These are phyloP conservation scores for Betula pendula DNA, from an alignment of 306 rosid species.

Conservation along the genomic window DNA sequence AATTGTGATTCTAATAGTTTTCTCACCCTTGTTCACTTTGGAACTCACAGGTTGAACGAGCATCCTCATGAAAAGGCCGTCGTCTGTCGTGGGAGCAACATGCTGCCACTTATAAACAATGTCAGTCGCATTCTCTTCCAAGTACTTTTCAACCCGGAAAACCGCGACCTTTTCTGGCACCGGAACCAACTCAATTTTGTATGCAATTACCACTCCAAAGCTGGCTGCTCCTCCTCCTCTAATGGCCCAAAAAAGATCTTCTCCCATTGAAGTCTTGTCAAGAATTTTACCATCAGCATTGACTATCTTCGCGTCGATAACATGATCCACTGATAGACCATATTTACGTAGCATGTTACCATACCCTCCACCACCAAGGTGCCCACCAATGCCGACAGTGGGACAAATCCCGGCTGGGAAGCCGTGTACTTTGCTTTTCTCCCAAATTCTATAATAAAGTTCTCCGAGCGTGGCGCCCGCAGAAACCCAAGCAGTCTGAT, in stretches of 20 bases:
- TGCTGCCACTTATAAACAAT: slow-evolving; percentile 28
- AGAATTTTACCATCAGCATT: slow-evolving; percentile 47
- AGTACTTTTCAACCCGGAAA: slow-evolving; percentile 37
- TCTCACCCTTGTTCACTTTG: neutral
- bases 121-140: slow-evolving; percentile 37
- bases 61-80: slow-evolving; percentile 28
- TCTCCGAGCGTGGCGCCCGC: slow-evolving; percentile 61
- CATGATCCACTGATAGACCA: slow-evolving; percentile 47
- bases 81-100: slow-evolving; percentile 24
- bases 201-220: slow-evolving; percentile 61
- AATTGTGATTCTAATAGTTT: slow-evolving; percentile 20
- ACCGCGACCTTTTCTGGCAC: slow-evolving; percentile 48
- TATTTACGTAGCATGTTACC: slow-evolving; percentile 34
- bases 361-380: slow-evolving; percentile 36
- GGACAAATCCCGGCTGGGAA: slow-evolving; percentile 34
- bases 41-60: slow-evolving; percentile 16
- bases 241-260: slow-evolving; percentile 57
- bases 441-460: slow-evolving; percentile 39
- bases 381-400: slow-evolving; percentile 33
- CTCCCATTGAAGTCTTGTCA: slow-evolving; percentile 45
- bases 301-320: slow-evolving; percentile 51
- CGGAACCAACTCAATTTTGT: slow-evolving; percentile 40
- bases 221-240: slow-evolving; percentile 68
- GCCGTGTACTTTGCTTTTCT: slow-evolving; percentile 19
- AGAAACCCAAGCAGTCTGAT: slow-evolving; percentile 45